phyloP scores from a whole-genome alignment of 257 asterid species.

The Nicotiana knightiana region DNA sequence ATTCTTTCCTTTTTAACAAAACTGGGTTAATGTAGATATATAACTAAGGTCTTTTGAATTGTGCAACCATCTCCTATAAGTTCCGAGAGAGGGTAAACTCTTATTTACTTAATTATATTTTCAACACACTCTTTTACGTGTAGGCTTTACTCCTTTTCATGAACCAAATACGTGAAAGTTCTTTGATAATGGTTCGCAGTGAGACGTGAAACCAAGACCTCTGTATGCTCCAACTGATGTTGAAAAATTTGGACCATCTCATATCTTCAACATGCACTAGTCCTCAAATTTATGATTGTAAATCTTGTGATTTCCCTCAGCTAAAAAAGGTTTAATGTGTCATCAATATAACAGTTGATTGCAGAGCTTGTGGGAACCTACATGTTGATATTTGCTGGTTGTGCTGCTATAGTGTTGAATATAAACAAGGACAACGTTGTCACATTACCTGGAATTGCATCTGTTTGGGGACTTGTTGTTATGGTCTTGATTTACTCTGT shows the following conservation, averaged over 20 bases:
- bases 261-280: not conserved
- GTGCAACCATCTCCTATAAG: not conserved
- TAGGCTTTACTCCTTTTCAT: too few species aligned
- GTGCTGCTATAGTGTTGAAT: slow-evolving; percentile 23
- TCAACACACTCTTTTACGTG: too few species aligned
- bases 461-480: slow-evolving; percentile 33
- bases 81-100: not conserved
- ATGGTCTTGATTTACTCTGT: slow-evolving; percentile 28
- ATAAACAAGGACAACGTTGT: slow-evolving; percentile 12
- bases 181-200: too few species aligned
- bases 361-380: slow-evolving; percentile 31
- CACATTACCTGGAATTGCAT: slow-evolving; percentile 24
- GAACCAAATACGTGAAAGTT: too few species aligned
- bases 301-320: not conserved
- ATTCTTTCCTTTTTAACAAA: too few species aligned
- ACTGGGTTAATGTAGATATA: too few species aligned
- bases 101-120: not conserved
- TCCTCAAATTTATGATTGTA: too few species aligned
- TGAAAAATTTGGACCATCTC: too few species aligned
- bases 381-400: slow-evolving; percentile 27
- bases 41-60: not conserved
- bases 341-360: slow-evolving; percentile 10
- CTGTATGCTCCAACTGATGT: too few species aligned
- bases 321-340: not conserved
- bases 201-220: too few species aligned